Conservation (phyloP, 1,139 yeast species). For the Yarrowia galli region DNA sequence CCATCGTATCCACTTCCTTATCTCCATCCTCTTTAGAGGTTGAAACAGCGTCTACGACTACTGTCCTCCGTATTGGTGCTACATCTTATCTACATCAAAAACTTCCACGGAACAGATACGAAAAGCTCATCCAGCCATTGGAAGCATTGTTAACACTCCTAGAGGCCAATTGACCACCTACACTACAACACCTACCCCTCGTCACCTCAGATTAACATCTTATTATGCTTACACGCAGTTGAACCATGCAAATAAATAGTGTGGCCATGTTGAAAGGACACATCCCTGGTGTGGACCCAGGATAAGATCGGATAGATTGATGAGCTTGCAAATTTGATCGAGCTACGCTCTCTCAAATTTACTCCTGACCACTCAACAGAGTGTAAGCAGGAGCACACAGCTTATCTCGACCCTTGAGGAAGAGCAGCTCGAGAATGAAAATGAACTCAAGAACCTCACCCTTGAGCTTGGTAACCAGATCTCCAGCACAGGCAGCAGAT, state of each 20-base stretch:
- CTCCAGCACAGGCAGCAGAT: slow-evolving; percentile 93
- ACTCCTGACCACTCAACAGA: slow-evolving; percentile 75
- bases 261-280: slow-evolving; percentile 31
- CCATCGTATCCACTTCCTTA: too few species aligned
- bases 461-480: slow-evolving; percentile 69
- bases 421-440: slow-evolving; percentile 92
- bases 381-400: slow-evolving; percentile 87
- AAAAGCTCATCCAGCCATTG: too few species aligned
- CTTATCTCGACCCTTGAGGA: slow-evolving; percentile 91
- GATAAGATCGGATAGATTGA: too few species aligned
- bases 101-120: too few species aligned
- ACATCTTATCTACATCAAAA: too few species aligned
- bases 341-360: not conserved
- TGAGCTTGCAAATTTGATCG: too few species aligned
- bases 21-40: too few species aligned
- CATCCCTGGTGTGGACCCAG: not conserved
- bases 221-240: slow-evolving; percentile 28
- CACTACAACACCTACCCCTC: too few species aligned
- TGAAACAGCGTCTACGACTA: too few species aligned
- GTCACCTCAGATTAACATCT: not conserved
- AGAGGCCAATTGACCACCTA: too few species aligned
- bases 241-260: slow-evolving; percentile 32
- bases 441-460: slow-evolving; percentile 80
- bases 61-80: too few species aligned
- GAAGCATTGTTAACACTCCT: too few species aligned